Conservation (phyloP, 176 grass and related monocot genomes). For the Thalia dealbata region DNA sequence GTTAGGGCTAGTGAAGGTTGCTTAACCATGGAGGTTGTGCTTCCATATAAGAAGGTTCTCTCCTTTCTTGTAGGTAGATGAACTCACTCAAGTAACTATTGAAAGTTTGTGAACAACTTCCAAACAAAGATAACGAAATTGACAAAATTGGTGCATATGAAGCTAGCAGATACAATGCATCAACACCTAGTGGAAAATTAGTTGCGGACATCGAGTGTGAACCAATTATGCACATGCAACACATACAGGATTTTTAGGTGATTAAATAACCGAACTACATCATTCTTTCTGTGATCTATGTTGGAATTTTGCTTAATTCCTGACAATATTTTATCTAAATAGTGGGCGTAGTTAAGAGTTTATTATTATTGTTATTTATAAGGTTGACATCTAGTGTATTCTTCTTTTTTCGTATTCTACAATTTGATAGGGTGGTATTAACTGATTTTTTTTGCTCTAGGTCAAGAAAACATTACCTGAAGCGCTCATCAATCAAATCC, state of each 20-base stretch:
- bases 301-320: neutral
- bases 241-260: constrained; percentile 59
- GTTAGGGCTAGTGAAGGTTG: constrained; percentile 75
- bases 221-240: constrained; percentile 94
- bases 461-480: constrained; percentile 56
- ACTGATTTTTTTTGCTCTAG: constrained; percentile 37
- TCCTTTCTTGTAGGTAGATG: constrained; percentile 52
- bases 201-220: constrained; percentile 88
- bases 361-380: too few relatives aligned
- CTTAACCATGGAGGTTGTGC: constrained; percentile 91
- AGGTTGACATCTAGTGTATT: neutral
- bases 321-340: neutral
- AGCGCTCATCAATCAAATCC: constrained; percentile 58
- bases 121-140: constrained; percentile 50
- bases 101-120: constrained; percentile 71
- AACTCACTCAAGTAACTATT: constrained; percentile 65
- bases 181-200: constrained; percentile 69
- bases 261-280: neutral
- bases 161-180: too few relatives aligned
- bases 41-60: constrained; percentile 98
- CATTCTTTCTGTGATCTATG: neutral
- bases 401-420: neutral
- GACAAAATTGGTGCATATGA: constrained; percentile 42
- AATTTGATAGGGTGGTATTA: constrained; percentile 5
- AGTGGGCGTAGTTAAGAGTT: too few relatives aligned